phyloP scores from a whole-genome alignment of 768 basidiomycete species.

The Strobilomyces dryophilus region DNA sequence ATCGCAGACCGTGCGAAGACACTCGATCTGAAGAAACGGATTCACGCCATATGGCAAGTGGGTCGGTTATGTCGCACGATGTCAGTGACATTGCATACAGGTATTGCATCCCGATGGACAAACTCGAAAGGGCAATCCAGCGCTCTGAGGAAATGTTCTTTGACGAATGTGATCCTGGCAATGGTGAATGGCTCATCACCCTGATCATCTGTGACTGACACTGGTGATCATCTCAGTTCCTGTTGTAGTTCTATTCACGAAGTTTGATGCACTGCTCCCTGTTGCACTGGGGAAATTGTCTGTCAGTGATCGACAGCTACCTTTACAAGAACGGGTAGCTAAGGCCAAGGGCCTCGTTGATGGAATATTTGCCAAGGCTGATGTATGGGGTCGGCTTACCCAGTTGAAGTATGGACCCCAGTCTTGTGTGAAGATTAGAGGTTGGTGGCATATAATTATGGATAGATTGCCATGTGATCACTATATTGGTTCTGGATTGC shows the following conservation, averaged over 20 bases:
- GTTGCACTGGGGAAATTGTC: neutral
- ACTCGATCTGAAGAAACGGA: neutral
- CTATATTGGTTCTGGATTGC: neutral
- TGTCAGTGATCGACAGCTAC: neutral
- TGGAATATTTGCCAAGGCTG: neutral
- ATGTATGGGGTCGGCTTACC: neutral
- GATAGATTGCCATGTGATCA: neutral
- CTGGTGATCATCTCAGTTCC: neutral
- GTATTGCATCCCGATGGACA: neutral
- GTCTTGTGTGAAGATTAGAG: neutral
- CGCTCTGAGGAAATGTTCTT: neutral
- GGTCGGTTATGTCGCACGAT: neutral
- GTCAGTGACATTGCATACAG: neutral
- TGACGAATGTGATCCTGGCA: neutral
- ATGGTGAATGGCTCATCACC: neutral
- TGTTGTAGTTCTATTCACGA: neutral
- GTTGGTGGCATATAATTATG: neutral
- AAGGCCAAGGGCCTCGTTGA: neutral
- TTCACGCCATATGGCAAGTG: constrained; percentile 4
- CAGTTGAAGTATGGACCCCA: neutral
- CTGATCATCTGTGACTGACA: neutral
- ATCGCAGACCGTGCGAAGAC: neutral
- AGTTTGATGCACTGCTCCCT: neutral
- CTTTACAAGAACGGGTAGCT: neutral
- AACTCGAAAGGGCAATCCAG: neutral